Evolutionary conservation across 2,329 filamentous ascomycete genomes (phyloP).

Genomic region (Beauveria medogensis): DNA sequence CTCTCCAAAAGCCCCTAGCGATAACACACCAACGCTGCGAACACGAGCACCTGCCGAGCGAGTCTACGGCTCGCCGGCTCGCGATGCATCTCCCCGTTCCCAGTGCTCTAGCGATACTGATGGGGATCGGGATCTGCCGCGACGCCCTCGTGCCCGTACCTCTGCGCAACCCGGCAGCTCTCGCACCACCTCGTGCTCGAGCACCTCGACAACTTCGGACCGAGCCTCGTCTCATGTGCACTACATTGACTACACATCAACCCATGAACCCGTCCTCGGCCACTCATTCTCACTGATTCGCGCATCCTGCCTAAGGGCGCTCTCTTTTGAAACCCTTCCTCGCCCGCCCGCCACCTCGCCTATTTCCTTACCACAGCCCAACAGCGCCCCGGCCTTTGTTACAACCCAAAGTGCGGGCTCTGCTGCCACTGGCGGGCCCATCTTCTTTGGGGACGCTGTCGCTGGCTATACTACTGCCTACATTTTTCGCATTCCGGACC

Average conservation of each 20-base stretch:
- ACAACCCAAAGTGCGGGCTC: constrained; percentile 46
- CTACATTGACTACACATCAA: constrained; percentile 60
- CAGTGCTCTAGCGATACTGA: constrained; percentile 45
- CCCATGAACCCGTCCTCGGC: constrained; percentile 53
- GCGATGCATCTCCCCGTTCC: constrained; percentile 44
- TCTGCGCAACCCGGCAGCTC: constrained; percentile 36
- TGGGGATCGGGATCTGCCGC: constrained; percentile 37
- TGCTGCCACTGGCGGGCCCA: constrained; percentile 53
- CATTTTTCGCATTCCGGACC: constrained; percentile 61
- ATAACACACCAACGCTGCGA: constrained; percentile 47
- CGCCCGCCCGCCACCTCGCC: constrained; percentile 40
- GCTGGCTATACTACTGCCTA: constrained; percentile 63
- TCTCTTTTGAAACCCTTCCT: constrained; percentile 59
- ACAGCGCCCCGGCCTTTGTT: constrained; percentile 40
- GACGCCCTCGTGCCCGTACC: constrained; percentile 31
- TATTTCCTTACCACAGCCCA: constrained; percentile 27
- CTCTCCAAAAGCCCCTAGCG: constrained; percentile 18
- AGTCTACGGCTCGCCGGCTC: constrained; percentile 41
- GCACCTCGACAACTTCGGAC: constrained; percentile 41
- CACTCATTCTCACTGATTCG: constrained; percentile 60
- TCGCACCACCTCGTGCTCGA: constrained; percentile 43
- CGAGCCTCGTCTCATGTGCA: constrained; percentile 48
- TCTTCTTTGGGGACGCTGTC: constrained; percentile 59
- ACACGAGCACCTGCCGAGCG: constrained; percentile 53
- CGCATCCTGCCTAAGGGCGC: constrained; percentile 56